Base-by-base conservation (phyloP, 2,329 filamentous ascomycete genomes). In the Colletotrichum truncatum region DNA sequence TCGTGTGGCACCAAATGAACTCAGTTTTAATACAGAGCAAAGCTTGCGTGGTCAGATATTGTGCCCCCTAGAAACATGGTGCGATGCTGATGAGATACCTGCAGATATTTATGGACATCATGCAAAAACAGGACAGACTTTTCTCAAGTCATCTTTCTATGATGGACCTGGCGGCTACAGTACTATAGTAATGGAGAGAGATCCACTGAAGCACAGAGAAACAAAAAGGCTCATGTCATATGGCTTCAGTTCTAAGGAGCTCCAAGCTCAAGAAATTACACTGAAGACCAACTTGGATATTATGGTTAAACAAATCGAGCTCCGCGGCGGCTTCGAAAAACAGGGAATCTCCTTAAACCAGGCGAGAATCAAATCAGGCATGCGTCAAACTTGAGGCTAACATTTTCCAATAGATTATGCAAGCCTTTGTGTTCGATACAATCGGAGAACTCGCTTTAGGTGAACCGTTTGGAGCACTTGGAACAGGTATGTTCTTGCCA, bases 111-210 rank as follows among this genome's bases (percentile, higher is more conserved):
- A 52, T 6, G 48, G 48, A 2, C 23, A 16, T 14, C 30, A 28
- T 16, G 12, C 48, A 6, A 52, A 52, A 10, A 7, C 26, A 6
- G 48, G 48, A 12, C 48, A 36, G 6, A 23, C 12, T 1, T 52
- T 52, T 26, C 48, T 52, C 10, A 52, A 52, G 23, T 52, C 48
- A 9, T 34, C 48, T 8, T 52, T 52, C 12, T 52, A 52, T 34
- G 30, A 28, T 21, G 48, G 48, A 4, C 48, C 48, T 23, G 36
- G 48, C 18, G 48, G 18, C 14, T 52, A 52, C 16, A 52, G 48
- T 18, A 52, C 48, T 11, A 36, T 52, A 36, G 48, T 52, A 10
- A 52, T 52, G 48, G 48, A 52, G 30, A 34, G 48, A 52, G 48
- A 52, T 14, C 48, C 48, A n/a, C 12, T 36, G 12, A 52, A 34